A percentile compares a stretch with the other conserved stretches of the same genome.
Conservation (phyloP, 2,329 filamentous ascomycete species). For the Hymenoscyphus occultus region DNA sequence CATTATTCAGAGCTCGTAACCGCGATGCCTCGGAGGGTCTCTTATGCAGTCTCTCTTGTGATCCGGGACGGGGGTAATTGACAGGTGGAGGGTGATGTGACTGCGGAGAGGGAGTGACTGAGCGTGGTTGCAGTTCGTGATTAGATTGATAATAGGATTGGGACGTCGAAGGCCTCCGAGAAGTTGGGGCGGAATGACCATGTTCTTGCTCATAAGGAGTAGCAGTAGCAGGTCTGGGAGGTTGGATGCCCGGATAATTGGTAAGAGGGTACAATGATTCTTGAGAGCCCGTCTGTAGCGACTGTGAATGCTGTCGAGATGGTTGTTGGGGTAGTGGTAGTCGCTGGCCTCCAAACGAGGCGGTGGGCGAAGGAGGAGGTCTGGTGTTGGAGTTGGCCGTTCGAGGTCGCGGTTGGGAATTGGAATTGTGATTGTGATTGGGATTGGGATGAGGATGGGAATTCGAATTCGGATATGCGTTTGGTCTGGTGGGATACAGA, state of each 20-base stretch:
- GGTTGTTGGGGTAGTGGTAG: slow-evolving; percentile 4
- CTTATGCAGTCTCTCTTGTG: slow-evolving; percentile 21
- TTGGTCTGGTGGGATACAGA: slow-evolving; percentile 26
- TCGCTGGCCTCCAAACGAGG: not conserved
- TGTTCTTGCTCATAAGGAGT: not conserved
- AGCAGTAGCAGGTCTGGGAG: slow-evolving; percentile 16
- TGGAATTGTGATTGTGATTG: too few species aligned
- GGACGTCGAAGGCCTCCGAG: slow-evolving; percentile 28
- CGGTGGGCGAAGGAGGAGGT: slow-evolving; percentile 7
- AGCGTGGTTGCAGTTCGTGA: slow-evolving; percentile 24
- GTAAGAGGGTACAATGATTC: slow-evolving; percentile 20
- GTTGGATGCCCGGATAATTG: slow-evolving; percentile 10
- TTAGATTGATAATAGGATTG: slow-evolving; percentile 27
- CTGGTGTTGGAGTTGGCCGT: slow-evolving; percentile 16
- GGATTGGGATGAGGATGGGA: too few species aligned
- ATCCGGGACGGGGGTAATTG: slow-evolving; percentile 13
- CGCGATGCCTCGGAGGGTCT: slow-evolving; percentile 36
- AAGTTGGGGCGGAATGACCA: slow-evolving; percentile 9
- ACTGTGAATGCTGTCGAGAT: not conserved
- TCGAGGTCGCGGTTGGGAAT: slow-evolving; percentile 17
- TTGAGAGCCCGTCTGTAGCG: slow-evolving; percentile 11
- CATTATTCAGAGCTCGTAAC: slow-evolving; percentile 35
- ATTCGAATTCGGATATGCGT: not conserved
- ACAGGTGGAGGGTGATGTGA: not conserved
- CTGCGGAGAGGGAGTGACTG: slow-evolving; percentile 26